Evolutionary conservation across 2,329 filamentous ascomycete species (phyloP).

Genomic region (Dactylonectria macrodidyma): DNA sequence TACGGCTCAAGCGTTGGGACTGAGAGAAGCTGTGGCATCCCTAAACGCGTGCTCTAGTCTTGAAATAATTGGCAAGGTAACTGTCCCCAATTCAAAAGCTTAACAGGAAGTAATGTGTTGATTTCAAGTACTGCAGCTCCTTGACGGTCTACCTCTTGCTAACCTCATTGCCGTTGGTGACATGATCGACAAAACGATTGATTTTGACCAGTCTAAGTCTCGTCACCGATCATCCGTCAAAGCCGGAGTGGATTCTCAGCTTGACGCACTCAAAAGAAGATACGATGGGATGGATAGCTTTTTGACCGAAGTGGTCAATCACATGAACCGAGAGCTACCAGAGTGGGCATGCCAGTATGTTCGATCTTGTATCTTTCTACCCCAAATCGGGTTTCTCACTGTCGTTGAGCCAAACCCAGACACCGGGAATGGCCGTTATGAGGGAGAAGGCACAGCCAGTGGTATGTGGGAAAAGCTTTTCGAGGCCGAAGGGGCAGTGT

Average conservation of each 20-base stretch:
- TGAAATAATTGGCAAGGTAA: constrained; percentile 56
- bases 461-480: constrained; percentile 86
- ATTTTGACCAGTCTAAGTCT: constrained; percentile 83
- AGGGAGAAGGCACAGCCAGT: constrained; percentile 69
- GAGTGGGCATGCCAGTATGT: constrained; percentile 67
- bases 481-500: constrained; percentile 77
- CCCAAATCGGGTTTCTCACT: constrained; percentile 91
- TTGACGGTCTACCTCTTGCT: constrained; percentile 70
- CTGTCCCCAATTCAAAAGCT: constrained; percentile 46
- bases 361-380: constrained; percentile 88
- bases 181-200: constrained; percentile 80
- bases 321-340: constrained; percentile 76
- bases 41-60: constrained; percentile 39
- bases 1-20: constrained; percentile 77
- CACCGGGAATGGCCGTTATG: constrained; percentile 73
- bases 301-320: constrained; percentile 76
- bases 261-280: constrained; percentile 83
- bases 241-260: constrained; percentile 77
- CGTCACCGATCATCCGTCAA: constrained; percentile 82
- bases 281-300: constrained; percentile 85
- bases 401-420: constrained; percentile 71
- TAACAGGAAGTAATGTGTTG: constrained; percentile 13
- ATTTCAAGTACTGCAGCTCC: constrained; percentile 60
- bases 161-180: constrained; percentile 77
- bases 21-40: constrained; percentile 71